These are phyloP conservation scores for Tanacetum coccineum DNA, from an alignment of 129 eudicot genomes.

Conservation along the genomic window DNA sequence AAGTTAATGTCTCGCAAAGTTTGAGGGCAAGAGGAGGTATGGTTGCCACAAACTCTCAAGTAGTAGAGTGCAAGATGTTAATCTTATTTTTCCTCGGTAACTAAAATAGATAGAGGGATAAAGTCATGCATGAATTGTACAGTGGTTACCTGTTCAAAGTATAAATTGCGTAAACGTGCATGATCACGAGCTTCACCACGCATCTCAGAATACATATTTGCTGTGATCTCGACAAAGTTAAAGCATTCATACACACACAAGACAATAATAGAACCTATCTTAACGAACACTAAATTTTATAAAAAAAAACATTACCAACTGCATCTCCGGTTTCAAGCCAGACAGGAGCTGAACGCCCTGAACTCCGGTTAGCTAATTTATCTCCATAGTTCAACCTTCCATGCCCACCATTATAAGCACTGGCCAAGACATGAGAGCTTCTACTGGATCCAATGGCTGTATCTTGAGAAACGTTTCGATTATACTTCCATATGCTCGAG, in stretches of 20 bases:
- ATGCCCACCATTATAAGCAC: slow-evolving; percentile 58
- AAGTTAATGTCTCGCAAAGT: not conserved
- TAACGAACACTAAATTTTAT: too few species aligned
- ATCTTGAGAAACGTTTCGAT: slow-evolving; percentile 58
- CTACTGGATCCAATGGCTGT: slow-evolving; percentile 72
- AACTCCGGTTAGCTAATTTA: slow-evolving; percentile 50
- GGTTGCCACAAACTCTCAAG: not conserved
- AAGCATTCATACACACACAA: slow-evolving; percentile 27
- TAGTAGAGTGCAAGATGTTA: not conserved
- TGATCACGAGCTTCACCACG: slow-evolving; percentile 93
- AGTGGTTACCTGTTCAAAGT: slow-evolving; percentile 75
- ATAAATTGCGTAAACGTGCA: slow-evolving; percentile 73
- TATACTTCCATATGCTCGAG: slow-evolving; percentile 68
- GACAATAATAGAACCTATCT: too few species aligned
- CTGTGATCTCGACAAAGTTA: slow-evolving; percentile 63
- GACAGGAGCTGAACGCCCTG: slow-evolving; percentile 58
- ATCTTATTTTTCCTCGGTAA: not conserved
- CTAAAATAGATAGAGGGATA: not conserved
- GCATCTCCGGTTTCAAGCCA: slow-evolving; percentile 37
- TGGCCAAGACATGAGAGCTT: slow-evolving; percentile 61
- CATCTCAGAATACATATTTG: slow-evolving; percentile 80
- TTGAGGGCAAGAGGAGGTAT: too few species aligned
- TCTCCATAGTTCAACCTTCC: slow-evolving; percentile 52
- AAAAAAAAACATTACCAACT: too few species aligned
- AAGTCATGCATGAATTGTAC: not conserved